Evolutionary conservation across 2,329 filamentous ascomycete species (phyloP).

Genomic region (Ciborinia camelliae): DNA sequence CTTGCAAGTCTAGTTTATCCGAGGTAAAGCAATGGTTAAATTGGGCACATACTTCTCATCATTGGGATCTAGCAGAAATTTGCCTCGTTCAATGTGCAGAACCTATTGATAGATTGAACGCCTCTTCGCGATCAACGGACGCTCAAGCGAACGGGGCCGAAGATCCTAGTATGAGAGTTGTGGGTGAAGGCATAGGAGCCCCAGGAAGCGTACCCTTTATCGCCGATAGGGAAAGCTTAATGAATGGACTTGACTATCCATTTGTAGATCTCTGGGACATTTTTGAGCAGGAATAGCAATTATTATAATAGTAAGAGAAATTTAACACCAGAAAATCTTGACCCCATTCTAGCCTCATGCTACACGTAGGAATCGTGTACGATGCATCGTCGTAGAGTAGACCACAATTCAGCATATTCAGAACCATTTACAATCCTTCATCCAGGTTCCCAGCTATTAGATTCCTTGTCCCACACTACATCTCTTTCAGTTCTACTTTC

Average conservation of each 20-base stretch:
- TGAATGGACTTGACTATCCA: constrained; percentile 11
- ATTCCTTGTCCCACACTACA: no score
- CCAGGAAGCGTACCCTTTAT: not conserved
- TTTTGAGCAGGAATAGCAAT: not conserved
- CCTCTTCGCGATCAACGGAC: not conserved
- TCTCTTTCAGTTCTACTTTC: no score
- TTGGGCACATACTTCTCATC: constrained; percentile 29
- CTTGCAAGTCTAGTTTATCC: constrained; percentile 19
- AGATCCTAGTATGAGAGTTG: not conserved
- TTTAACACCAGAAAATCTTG: not conserved
- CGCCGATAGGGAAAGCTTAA: not conserved
- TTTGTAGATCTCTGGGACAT: constrained; percentile 10
- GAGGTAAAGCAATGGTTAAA: constrained; percentile 22
- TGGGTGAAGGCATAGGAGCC: not conserved
- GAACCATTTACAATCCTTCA: no score
- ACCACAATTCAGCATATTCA: no score
- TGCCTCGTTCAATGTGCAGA: constrained; percentile 39
- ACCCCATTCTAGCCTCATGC: not conserved
- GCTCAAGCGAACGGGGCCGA: no score
- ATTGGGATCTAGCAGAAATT: constrained; percentile 30
- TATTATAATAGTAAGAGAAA: not conserved
- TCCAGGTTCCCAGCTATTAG: no score
- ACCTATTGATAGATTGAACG: not conserved
- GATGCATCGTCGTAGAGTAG: not conserved
- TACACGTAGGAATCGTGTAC: no score